Percentiles rank a stretch among this genome's conserved stretches.
phyloP scores from a whole-genome alignment of 192 early-diverging fungal species.

The Haplosporangium gracile region DNA sequence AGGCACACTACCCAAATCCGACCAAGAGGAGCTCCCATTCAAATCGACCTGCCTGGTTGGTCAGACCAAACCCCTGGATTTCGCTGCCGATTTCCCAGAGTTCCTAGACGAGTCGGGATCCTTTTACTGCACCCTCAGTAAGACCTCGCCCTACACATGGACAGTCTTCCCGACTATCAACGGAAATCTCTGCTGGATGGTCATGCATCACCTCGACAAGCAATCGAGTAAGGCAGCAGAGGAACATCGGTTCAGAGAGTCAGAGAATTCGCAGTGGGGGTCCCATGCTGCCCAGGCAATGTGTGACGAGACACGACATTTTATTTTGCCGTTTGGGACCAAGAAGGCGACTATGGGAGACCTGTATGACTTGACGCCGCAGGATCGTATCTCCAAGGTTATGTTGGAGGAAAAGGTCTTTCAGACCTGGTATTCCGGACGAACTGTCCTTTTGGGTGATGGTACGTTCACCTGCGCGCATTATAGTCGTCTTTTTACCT shows the following conservation, averaged over 20 bases:
- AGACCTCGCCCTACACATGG: neutral
- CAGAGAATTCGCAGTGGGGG: slow-evolving; percentile 21
- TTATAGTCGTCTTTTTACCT: too few relatives aligned
- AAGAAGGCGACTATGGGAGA: slow-evolving; percentile 8
- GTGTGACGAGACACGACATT: neutral
- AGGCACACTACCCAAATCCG: neutral
- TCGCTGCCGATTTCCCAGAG: neutral
- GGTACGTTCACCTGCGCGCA: neutral
- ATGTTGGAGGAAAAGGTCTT: slow-evolving; percentile 20
- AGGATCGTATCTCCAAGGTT: slow-evolving; percentile 4
- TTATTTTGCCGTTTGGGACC: neutral
- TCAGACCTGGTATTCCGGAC: slow-evolving; percentile 18
- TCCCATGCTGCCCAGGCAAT: neutral
- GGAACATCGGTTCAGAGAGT: neutral
- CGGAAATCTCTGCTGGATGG: slow-evolving; percentile 15
- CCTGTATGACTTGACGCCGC: neutral
- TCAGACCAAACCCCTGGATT: slow-evolving; percentile 16
- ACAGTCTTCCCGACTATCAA: neutral
- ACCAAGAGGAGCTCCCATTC: neutral
- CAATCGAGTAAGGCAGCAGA: neutral
- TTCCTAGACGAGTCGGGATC: neutral
- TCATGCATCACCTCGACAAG: slow-evolving; percentile 18
- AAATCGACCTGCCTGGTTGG: slow-evolving; percentile 15
- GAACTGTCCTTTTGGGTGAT: slow-evolving; percentile 13
- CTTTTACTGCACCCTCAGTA: neutral